Evolutionary conservation across 1,284 basidiomycete genomes (phyloP).

Genomic region (Cryptococcus amylolentus): DNA sequence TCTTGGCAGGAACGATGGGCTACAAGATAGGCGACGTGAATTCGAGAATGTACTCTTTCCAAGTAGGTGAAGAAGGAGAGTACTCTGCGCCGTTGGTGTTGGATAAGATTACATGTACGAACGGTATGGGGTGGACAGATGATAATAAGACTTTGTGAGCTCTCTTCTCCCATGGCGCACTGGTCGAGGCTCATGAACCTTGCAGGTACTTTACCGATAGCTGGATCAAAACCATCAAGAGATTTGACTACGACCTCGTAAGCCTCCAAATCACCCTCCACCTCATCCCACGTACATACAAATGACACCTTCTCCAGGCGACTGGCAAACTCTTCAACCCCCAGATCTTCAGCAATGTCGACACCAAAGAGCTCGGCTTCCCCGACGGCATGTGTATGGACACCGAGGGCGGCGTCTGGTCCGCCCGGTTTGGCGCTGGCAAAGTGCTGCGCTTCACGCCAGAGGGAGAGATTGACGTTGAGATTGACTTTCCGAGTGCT

Average conservation of each 20-base stretch:
- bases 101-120: slow-evolving; percentile 21
- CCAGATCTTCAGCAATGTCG: slow-evolving; percentile 12
- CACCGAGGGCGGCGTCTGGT: slow-evolving; percentile 18
- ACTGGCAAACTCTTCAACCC: slow-evolving; percentile 15
- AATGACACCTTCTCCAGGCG: background rate
- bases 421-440: slow-evolving; percentile 20
- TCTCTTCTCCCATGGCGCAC: background rate
- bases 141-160: slow-evolving; percentile 19
- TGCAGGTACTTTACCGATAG: slow-evolving; percentile 26
- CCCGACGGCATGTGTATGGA: slow-evolving; percentile 29
- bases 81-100: slow-evolving; percentile 7
- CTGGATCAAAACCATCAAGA: slow-evolving; percentile 17
- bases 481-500: slow-evolving; percentile 25
- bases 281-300: background rate
- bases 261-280: background rate
- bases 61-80: background rate
- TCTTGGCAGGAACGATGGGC: slow-evolving; percentile 25
- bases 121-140: slow-evolving; percentile 25
- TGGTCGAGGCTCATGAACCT: background rate
- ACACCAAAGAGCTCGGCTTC: slow-evolving; percentile 10
- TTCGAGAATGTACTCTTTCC: slow-evolving; percentile 15
- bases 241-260: slow-evolving; percentile 23
- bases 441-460: slow-evolving; percentile 20
- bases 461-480: slow-evolving; percentile 15
- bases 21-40: background rate